Conservation (phyloP, 1,284 basidiomycete genomes). For the Leccinum insigne region DNA sequence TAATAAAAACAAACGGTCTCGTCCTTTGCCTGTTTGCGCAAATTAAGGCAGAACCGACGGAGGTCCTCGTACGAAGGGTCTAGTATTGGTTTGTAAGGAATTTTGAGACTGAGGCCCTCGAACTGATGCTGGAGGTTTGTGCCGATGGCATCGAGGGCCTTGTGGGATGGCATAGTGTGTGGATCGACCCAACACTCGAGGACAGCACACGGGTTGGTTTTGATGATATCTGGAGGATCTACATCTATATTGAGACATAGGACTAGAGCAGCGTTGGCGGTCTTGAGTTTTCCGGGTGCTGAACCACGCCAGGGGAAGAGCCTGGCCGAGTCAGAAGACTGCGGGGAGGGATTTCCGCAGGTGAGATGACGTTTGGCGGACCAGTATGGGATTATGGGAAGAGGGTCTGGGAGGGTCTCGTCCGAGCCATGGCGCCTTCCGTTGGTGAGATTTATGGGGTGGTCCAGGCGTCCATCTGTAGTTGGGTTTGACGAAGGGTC, state of each 20-base stretch:
- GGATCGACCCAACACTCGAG: slow-evolving; percentile 99
- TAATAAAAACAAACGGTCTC: slow-evolving; percentile 98
- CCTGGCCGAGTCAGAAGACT: slow-evolving; percentile 61
- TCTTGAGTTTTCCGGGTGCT: slow-evolving; percentile 83
- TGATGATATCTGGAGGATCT: slow-evolving; percentile 96
- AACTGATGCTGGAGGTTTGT: slow-evolving; percentile 96
- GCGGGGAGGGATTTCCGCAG: slow-evolving; percentile 80
- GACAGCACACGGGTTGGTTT: slow-evolving; percentile 95
- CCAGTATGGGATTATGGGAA: slow-evolving; percentile 74
- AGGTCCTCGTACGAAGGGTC: slow-evolving; percentile 97
- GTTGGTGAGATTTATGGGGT: slow-evolving; percentile 20
- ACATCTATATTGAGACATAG: slow-evolving; percentile 98
- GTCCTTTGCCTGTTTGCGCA: slow-evolving; percentile 90
- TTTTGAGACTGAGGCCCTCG: slow-evolving; percentile 90
- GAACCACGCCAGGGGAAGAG: slow-evolving; percentile 79
- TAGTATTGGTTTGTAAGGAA: slow-evolving; percentile 89
- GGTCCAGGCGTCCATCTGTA: slow-evolving; percentile 28
- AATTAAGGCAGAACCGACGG: slow-evolving; percentile 83
- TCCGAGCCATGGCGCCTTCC: slow-evolving; percentile 37
- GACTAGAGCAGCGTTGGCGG: slow-evolving; percentile 91
- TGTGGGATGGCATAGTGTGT: slow-evolving; percentile 82
- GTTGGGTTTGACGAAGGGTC: slow-evolving; percentile 44
- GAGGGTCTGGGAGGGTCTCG: slow-evolving; percentile 47
- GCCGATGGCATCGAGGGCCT: slow-evolving; percentile 89
- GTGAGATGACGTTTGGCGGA: slow-evolving; percentile 86